These are phyloP conservation scores for Nepenthes gracilis DNA, from an alignment of 148 eudicot species.

Conservation along the genomic window DNA sequence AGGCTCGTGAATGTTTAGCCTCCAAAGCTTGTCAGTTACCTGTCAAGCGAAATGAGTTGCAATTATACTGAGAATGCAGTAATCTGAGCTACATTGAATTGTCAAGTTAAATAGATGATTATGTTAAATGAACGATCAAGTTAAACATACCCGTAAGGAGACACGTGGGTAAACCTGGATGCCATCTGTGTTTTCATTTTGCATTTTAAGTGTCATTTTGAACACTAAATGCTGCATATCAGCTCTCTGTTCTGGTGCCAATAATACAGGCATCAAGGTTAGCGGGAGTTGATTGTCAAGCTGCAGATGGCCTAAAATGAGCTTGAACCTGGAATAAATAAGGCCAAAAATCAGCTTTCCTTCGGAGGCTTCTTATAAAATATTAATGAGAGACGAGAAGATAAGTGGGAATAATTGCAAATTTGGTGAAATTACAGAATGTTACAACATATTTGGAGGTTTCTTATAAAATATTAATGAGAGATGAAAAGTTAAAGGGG, in stretches of 20 bases:
- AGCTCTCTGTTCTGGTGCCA: constrained; percentile 74
- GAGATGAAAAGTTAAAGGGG: not conserved
- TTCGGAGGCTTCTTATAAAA: not conserved
- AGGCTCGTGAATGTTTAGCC: constrained; percentile 92
- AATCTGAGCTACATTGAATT: not conserved
- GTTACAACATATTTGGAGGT: not conserved
- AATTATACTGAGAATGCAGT: not conserved
- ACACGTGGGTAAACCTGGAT: constrained; percentile 80
- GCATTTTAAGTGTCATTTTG: constrained; percentile 67
- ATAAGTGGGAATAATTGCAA: too few species aligned
- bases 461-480: not conserved
- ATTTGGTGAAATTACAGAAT: not conserved
- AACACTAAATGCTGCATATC: constrained; percentile 76
- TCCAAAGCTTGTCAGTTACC: constrained; percentile 86
- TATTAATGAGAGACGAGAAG: not conserved
- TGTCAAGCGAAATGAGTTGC: constrained; percentile 13
- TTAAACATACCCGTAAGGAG: constrained; percentile 56
- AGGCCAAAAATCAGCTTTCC: not conserved
- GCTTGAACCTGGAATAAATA: constrained; percentile 65
- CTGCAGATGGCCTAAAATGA: constrained; percentile 76
- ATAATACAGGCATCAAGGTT: constrained; percentile 78
- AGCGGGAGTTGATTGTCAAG: constrained; percentile 91
- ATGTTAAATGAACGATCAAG: not conserved
- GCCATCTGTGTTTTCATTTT: constrained; percentile 80
- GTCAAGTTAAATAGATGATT: too few species aligned